phyloP scores from a whole-genome alignment of 331 rosid genomes.

The Quercus lobata region DNA sequence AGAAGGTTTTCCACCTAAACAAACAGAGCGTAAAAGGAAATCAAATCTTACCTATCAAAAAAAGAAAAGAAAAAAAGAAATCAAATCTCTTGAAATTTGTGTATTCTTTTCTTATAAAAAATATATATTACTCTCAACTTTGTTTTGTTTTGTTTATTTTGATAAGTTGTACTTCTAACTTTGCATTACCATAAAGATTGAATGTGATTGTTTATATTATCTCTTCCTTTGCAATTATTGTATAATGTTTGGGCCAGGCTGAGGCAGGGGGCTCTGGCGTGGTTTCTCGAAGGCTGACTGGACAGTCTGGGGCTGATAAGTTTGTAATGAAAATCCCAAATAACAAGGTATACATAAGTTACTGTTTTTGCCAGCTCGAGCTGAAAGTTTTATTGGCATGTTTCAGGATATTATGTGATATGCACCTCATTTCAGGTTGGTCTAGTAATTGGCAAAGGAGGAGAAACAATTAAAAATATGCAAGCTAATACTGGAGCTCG shows the following conservation, averaged over 20 bases:
- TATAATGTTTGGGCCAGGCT: constrained; percentile 51
- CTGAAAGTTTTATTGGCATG: background rate
- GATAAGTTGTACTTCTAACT: too few relatives aligned
- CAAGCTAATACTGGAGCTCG: constrained; percentile 87
- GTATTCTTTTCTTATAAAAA: too few relatives aligned
- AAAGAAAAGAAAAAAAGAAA: too few relatives aligned
- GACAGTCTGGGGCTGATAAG: constrained; percentile 76
- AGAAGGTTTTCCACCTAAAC: too few relatives aligned
- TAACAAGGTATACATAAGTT: constrained; percentile 57
- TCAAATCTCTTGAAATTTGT: too few relatives aligned
- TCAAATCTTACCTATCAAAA: too few relatives aligned
- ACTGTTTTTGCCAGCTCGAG: background rate
- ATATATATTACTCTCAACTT: too few relatives aligned
- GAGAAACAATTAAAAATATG: constrained; percentile 92
- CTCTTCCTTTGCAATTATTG: background rate
- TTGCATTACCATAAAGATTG: background rate
- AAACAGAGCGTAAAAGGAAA: too few relatives aligned
- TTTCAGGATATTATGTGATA: background rate
- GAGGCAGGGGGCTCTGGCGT: constrained; percentile 90
- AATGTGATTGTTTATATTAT: background rate
- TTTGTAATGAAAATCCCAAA: constrained; percentile 72
- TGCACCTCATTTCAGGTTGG: constrained; percentile 64
- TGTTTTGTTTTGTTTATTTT: too few relatives aligned
- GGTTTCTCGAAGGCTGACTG: constrained; percentile 57
- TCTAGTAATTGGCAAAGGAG: constrained; percentile 93